Evolutionary conservation across 2,329 filamentous ascomycete species (phyloP).

Genomic region (Pseudocercospora ulei): DNA sequence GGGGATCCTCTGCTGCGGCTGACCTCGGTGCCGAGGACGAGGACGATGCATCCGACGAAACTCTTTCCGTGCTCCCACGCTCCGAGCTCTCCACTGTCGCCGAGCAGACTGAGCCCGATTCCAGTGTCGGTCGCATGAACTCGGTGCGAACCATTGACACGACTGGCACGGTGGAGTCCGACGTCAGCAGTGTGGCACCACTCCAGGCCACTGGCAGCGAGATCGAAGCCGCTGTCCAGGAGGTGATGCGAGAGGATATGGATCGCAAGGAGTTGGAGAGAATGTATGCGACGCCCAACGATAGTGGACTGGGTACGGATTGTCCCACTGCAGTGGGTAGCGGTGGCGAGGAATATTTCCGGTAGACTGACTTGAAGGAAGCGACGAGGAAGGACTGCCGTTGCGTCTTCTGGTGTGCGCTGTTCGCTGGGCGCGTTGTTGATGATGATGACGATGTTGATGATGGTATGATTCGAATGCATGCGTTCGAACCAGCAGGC

Average conservation of each 20-base stretch:
- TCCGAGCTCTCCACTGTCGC: conserved; percentile 14
- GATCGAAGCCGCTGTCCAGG: conserved; percentile 18
- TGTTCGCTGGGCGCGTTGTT: neutral
- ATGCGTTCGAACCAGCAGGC: conserved; percentile 1
- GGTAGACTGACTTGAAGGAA: conserved; percentile 14
- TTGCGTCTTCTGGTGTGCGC: neutral
- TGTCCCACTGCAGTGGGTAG: conserved; percentile 31
- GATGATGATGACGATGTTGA: neutral
- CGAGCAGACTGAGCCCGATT: conserved; percentile 8
- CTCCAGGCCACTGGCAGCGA: conserved; percentile 17
- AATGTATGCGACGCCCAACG: conserved; percentile 32
- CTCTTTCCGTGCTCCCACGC: conserved; percentile 6
- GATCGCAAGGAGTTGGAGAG: conserved; percentile 21
- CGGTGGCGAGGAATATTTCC: conserved; percentile 22
- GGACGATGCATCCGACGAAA: conserved; percentile 4
- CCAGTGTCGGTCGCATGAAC: conserved; percentile 6
- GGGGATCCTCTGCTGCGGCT: conserved; percentile 34
- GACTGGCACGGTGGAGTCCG: conserved; percentile 30
- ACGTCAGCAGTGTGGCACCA: conserved; percentile 15
- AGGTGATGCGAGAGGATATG: conserved; percentile 17
- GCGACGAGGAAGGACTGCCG: neutral
- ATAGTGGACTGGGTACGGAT: conserved; percentile 37
- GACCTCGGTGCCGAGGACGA: conserved; percentile 29
- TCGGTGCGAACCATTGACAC: conserved; percentile 18
- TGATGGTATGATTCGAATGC: no score